These are phyloP conservation scores for Candida neerlandica DNA, from an alignment of 1,139 yeast genomes.

Conservation along the genomic window DNA sequence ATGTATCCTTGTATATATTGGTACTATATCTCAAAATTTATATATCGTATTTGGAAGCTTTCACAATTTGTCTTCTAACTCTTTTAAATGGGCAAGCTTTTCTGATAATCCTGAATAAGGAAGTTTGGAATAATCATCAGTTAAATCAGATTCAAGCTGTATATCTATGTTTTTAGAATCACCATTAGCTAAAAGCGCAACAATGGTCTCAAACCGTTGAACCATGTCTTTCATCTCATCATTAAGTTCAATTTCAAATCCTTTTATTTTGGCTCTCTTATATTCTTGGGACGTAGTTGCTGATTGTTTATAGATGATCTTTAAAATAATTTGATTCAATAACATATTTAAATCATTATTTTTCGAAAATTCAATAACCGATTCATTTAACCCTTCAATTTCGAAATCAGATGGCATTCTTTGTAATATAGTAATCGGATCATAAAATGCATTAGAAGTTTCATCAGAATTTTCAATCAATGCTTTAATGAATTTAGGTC, in stretches of 20 bases:
- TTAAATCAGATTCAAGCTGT: slow-evolving; percentile 7
- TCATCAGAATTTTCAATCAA: slow-evolving; percentile 72
- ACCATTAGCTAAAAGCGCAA: slow-evolving; percentile 11
- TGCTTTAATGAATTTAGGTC: slow-evolving; percentile 74
- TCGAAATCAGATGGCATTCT: slow-evolving; percentile 61
- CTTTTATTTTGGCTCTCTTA: slow-evolving; percentile 41
- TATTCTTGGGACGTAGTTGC: slow-evolving; percentile 43
- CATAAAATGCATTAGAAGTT: slow-evolving; percentile 49
- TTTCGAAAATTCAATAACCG: slow-evolving; percentile 62
- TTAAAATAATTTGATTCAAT: slow-evolving; percentile 60
- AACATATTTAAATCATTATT: slow-evolving; percentile 65
- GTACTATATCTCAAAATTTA: background rate
- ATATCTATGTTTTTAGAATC: slow-evolving; percentile 4
- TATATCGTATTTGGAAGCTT: no score
- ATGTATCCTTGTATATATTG: background rate
- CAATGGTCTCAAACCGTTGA: slow-evolving; percentile 27
- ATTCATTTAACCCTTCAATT: slow-evolving; percentile 54
- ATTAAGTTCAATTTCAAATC: slow-evolving; percentile 40
- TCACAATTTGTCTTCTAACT: slow-evolving; percentile 6
- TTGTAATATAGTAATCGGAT: slow-evolving; percentile 67
- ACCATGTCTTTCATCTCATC: slow-evolving; percentile 19
- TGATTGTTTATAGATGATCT: slow-evolving; percentile 64
- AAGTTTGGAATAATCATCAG: slow-evolving; percentile 5
- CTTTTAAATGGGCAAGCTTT: slow-evolving; percentile 11
- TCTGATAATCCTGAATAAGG: slow-evolving; percentile 9